Base-by-base conservation (phyloP, 768 basidiomycete species). In the Sistotremastrum niveocremeum region DNA sequence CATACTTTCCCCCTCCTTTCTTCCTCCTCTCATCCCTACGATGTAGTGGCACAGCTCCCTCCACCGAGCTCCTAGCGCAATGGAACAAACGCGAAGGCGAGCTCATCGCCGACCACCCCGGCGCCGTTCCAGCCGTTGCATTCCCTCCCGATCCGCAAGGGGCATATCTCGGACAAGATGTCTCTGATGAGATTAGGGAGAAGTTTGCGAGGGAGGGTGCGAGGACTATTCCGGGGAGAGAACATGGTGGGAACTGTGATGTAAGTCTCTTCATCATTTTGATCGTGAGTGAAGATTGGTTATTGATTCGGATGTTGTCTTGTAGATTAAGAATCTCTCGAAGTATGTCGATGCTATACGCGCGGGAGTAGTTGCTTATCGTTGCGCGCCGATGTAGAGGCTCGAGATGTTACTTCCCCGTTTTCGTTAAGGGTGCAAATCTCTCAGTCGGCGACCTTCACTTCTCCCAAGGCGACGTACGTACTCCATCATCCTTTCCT, bases 171-270 rank as follows among this genome's bases (percentile, higher is more conserved):
- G 84, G 84, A 3, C 80, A 84, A 56, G 77, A 80, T 37, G 51
- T 84, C 3, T 52, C 62, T 7, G 54, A 61, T 1, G 65, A 70
- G 3, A 56, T 79, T 2, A 56, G 57, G 42, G 65, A 68, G 49
- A 79, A 72, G 66, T 74, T 87, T 46, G 65, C 66, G 7, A 56
- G 53, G 32, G 81, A 87, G 51, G 84, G 84, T 20, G 82, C 83
- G 36, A 67, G 84, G 50, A 85, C 84, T 0, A 66, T 83, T 38
- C 84, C 84, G 5, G 81, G 79, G 9, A 60, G 84, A n/a, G 83
- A 87, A 57, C 81, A 85, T 57, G 83, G 84, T 11, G 84, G 84
- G 31, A 82, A 83, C 49, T 82, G 80, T 54, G 80, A 83, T 62
- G 81, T 74, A 54, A 47, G 68, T 66, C 50, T 9, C 1, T 37